These are phyloP conservation scores for Aspergillus flavus DNA, from an alignment of 2,329 filamentous ascomycete genomes.

Conservation along the genomic window DNA sequence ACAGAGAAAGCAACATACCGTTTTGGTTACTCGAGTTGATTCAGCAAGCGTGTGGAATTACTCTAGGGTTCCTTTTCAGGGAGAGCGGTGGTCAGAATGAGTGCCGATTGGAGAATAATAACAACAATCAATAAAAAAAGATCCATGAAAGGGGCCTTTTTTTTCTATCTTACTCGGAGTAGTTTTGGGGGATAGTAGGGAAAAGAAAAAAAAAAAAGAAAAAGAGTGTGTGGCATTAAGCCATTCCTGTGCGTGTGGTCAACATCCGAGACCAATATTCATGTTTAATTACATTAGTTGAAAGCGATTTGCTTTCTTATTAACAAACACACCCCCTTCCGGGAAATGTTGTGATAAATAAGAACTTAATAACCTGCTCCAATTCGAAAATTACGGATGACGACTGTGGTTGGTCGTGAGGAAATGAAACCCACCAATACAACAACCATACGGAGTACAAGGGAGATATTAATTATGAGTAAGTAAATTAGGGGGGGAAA, in stretches of 20 bases:
- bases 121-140: not conserved
- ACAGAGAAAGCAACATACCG: not conserved
- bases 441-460: not conserved
- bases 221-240: not conserved
- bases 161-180: too few relatives aligned
- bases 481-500: not conserved
- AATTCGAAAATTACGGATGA: not conserved
- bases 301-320: not conserved
- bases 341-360: not conserved
- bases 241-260: not conserved
- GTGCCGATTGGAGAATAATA: constrained; percentile 4
- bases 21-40: not conserved
- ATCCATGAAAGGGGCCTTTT: not conserved
- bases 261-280: not conserved
- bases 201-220: not conserved
- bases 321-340: not conserved
- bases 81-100: not conserved
- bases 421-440: not conserved
- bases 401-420: not conserved
- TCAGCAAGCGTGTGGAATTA: not conserved
- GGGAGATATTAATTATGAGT: not conserved
- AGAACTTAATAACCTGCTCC: not conserved
- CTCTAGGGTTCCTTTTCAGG: not conserved
- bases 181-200: not conserved
- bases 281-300: constrained; percentile 1